Evolutionary conservation across 768 basidiomycete genomes (phyloP).

Genomic region (Suillus fuscotomentosus): DNA sequence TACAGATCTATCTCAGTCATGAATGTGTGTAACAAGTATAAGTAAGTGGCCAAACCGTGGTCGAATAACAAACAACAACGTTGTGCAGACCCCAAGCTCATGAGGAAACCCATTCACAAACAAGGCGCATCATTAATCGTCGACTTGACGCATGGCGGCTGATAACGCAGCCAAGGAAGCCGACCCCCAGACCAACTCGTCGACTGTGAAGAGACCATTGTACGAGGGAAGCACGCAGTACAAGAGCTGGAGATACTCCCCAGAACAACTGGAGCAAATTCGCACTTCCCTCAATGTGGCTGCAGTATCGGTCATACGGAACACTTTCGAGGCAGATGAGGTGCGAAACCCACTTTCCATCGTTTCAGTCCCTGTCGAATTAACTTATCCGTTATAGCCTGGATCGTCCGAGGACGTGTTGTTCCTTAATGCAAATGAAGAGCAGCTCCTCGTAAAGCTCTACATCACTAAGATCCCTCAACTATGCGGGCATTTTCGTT

Average conservation of each 20-base stretch:
- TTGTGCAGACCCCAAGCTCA: not conserved
- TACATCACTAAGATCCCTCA: conserved; percentile 86
- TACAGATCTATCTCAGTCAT: not conserved
- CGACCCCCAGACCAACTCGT: not conserved
- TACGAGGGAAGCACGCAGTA: conserved; percentile 83
- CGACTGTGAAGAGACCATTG: conserved; percentile 36
- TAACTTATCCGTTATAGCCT: conserved; percentile 41
- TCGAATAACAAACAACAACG: not conserved
- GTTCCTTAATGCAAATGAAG: conserved; percentile 81
- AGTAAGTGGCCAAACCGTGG: not conserved
- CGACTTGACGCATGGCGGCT: conserved; percentile 3
- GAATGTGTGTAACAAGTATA: not conserved
- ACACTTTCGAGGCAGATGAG: conserved; percentile 77
- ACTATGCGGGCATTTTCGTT: conserved; percentile 80
- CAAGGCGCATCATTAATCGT: not conserved
- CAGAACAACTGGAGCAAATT: conserved; percentile 55
- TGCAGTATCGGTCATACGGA: conserved; percentile 74
- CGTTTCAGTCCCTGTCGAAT: conserved; percentile 9
- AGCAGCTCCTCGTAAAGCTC: conserved; percentile 83
- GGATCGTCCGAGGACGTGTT: conserved; percentile 71
- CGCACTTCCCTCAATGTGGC: conserved; percentile 69
- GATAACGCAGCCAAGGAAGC: conserved; percentile 4
- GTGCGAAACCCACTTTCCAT: conserved; percentile 36
- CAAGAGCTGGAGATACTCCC: conserved; percentile 87
- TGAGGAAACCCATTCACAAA: not conserved